phyloP scores from a whole-genome alignment of 2,329 filamentous ascomycete genomes.

The Paecilomyces formosus region DNA sequence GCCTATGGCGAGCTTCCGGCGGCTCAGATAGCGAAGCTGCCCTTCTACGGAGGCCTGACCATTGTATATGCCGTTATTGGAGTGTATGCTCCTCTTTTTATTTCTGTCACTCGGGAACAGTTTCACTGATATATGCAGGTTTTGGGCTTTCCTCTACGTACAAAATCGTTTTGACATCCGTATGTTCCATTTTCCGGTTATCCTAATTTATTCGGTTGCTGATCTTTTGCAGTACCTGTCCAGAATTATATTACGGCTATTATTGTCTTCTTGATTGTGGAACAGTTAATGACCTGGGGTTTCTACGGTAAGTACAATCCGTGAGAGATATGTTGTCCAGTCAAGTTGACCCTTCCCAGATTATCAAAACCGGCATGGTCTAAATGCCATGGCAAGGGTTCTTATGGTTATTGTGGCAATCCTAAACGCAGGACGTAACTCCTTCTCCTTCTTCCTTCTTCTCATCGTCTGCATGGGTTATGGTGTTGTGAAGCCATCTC shows the following conservation, averaged over 20 bases:
- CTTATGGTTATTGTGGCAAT: slow-evolving; percentile 88
- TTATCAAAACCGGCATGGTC: slow-evolving; percentile 83
- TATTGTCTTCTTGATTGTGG: slow-evolving; percentile 82
- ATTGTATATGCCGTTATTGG: slow-evolving; percentile 87
- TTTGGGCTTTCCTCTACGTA: slow-evolving; percentile 93
- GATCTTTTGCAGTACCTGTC: slow-evolving; percentile 61
- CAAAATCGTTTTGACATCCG: slow-evolving; percentile 88
- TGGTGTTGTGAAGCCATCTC: slow-evolving; percentile 87
- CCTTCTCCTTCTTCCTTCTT: slow-evolving; percentile 95
- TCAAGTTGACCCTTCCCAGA: slow-evolving; percentile 49
- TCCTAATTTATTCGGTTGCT: slow-evolving; percentile 17
- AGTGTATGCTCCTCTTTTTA: slow-evolving; percentile 41
- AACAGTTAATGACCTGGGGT: slow-evolving; percentile 98
- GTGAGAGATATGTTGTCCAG: not conserved
- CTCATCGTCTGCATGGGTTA: slow-evolving; percentile 99
- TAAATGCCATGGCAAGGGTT: slow-evolving; percentile 73
- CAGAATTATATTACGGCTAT: slow-evolving; percentile 99
- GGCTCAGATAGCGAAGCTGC: slow-evolving; percentile 91
- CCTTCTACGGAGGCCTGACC: slow-evolving; percentile 91
- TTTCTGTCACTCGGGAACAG: not conserved
- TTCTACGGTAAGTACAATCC: slow-evolving; percentile 65
- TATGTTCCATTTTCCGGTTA: slow-evolving; percentile 34
- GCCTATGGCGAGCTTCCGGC: slow-evolving; percentile 93
- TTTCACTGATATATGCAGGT: slow-evolving; percentile 40
- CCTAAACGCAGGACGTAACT: slow-evolving; percentile 88